Conservation (phyloP, 2,329 filamentous ascomycete genomes). For the Fusarium siculi region DNA sequence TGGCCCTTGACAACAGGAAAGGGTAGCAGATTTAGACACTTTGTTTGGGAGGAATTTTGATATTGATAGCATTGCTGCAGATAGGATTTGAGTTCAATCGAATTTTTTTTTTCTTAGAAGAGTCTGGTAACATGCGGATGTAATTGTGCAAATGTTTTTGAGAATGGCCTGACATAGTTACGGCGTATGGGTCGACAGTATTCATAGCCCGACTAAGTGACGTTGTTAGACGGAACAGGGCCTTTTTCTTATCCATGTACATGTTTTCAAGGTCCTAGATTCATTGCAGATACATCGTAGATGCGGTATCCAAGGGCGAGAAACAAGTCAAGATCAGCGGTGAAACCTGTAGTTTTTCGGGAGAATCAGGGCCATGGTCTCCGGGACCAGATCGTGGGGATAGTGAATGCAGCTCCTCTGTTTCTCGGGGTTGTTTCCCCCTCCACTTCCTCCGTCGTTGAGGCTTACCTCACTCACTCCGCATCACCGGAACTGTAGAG, state of each 20-base stretch:
- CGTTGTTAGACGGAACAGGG: background rate
- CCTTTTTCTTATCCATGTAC: background rate
- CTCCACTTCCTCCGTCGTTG: background rate
- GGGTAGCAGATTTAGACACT: slow-evolving; percentile 45
- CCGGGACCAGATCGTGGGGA: slow-evolving; percentile 17
- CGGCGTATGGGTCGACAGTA: background rate
- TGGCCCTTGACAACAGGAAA: slow-evolving; percentile 39
- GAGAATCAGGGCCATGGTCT: slow-evolving; percentile 35
- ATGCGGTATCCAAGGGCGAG: background rate
- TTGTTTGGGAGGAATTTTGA: slow-evolving; percentile 30
- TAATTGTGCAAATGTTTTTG: background rate
- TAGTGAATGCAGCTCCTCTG: background rate
- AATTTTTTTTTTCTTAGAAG: background rate
- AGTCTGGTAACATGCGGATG: background rate
- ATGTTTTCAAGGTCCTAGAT: background rate
- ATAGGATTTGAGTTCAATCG: slow-evolving; percentile 7
- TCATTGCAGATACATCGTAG: background rate
- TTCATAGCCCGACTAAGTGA: background rate
- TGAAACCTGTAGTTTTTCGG: slow-evolving; percentile 37
- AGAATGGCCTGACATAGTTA: background rate
- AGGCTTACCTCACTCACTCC: background rate
- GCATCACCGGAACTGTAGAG: background rate
- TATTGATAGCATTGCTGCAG: slow-evolving; percentile 13
- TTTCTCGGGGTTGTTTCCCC: background rate
- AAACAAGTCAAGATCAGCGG: slow-evolving; percentile 26